Evolutionary conservation across 2,329 filamentous ascomycete genomes (phyloP), one percentile per base, ranked within the genome.

Genomic region (Mycosphaerella arachidis): DNA sequence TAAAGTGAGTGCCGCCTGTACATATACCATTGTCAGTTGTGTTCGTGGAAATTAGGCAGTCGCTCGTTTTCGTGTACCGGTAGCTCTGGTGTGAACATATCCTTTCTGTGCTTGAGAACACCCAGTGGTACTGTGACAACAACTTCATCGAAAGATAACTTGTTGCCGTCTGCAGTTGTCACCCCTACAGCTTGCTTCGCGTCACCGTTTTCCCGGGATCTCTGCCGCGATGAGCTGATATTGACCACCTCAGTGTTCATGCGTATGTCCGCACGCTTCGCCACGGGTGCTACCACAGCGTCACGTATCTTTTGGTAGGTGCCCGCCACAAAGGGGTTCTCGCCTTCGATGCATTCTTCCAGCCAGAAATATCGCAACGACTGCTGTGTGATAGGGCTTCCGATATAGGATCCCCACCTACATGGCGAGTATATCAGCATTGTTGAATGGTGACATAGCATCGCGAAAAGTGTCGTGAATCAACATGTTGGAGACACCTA

Each of bases 331-430:
- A 87, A 86, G 33, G 84, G 78, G 66, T 86, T 87, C 69, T 83
- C 84, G 50, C 88, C 88, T 70, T 91, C 88, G 55, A 91, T 86
- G 65, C 87, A 90, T 73, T 91, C 87, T 70, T 92, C 89, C 5
- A 92, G 71, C 87, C 88, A 91, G 71, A 91, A 89, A 75, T 85
- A 91, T 75, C 86, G 89, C 33, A 91, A 76, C 66, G 87, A 90
- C 71, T 92, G 89, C 29, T 70, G 81, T 55, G 79, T 75, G 8
- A 89, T 78, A 0, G 84, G 81, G 60, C 82, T 87, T 13, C 89
- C 89, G 6, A 91, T 81, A 70, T 89, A 91, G 0, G 83, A 83
- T 1, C 88, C 88, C 87, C 88, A 91, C 20, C 40, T 43, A 16
- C 18, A 16, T 7, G 13, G 18, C 13, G 7, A n/a, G 4, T 8